Conservation (phyloP, 2,329 filamentous ascomycete species). For the Erysiphe pulchra region DNA sequence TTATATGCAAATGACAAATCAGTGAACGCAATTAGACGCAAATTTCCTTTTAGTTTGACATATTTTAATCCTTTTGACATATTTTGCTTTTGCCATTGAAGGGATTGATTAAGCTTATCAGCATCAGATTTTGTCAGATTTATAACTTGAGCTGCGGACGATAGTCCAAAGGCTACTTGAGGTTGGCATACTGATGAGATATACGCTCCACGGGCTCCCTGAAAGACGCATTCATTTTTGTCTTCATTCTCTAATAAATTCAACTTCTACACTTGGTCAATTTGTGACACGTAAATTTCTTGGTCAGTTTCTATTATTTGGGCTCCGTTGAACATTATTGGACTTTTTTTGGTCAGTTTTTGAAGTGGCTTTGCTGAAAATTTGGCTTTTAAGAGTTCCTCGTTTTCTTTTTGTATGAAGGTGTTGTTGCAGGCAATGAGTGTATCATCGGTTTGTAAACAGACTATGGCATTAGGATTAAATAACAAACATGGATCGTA, state of each 20-base stretch:
- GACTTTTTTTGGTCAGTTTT: too few species aligned
- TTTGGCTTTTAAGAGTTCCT: background rate
- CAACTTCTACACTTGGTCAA: too few species aligned
- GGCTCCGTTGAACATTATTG: too few species aligned
- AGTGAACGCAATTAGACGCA: background rate
- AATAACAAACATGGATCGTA: background rate
- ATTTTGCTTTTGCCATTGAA: background rate
- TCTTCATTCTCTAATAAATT: too few species aligned
- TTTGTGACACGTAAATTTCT: too few species aligned
- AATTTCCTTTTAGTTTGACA: background rate
- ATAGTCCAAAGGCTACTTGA: slow-evolving; percentile 2
- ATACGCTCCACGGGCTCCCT: background rate
- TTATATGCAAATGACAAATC: background rate
- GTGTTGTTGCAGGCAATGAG: background rate
- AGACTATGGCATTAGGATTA: background rate
- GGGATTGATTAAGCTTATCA: background rate
- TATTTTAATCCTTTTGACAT: background rate
- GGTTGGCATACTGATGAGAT: slow-evolving; percentile 1
- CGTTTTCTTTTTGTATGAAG: background rate
- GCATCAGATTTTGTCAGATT: background rate
- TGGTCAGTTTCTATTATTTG: too few species aligned
- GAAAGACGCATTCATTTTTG: background rate
- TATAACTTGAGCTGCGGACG: background rate
- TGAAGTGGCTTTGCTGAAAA: too few species aligned
- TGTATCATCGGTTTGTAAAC: background rate